These are phyloP conservation scores for Saccharomycopsis sp. DNA, from an alignment of 805 yeast species.

Conservation along the genomic window DNA sequence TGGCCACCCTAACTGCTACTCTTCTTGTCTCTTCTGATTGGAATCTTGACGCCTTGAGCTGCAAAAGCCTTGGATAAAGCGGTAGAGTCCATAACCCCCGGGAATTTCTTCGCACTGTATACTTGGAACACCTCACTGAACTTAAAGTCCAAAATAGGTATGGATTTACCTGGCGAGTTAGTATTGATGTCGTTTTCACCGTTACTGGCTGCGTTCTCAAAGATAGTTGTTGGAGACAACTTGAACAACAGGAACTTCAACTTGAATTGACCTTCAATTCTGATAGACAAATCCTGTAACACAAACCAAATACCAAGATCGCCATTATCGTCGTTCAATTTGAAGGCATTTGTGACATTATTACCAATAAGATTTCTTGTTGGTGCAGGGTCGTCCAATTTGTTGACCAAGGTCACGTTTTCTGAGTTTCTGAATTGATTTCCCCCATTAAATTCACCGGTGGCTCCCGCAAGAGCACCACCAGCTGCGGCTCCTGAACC, in stretches of 20 bases:
- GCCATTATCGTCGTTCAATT: constrained; percentile 32
- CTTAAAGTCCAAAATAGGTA: constrained; percentile 25
- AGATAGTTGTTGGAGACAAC: constrained; percentile 23
- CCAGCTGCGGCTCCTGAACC: not conserved
- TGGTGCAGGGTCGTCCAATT: constrained; percentile 25
- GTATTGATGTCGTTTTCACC: constrained; percentile 1
- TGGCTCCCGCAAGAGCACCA: constrained; percentile 1
- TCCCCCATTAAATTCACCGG: constrained; percentile 12
- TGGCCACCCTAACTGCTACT: constrained; percentile 8
- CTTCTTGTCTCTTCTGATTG: constrained; percentile 32
- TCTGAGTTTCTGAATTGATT: constrained; percentile 14
- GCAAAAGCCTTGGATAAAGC: constrained; percentile 36
- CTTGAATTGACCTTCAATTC: constrained; percentile 38
- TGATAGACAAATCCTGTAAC: constrained; percentile 35
- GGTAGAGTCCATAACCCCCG: constrained; percentile 39
- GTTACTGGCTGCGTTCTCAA: constrained; percentile 10
- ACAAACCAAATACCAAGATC: constrained; percentile 38
- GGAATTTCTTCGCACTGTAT: constrained; percentile 38
- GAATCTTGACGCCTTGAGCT: constrained; percentile 37
- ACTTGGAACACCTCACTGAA: constrained; percentile 34
- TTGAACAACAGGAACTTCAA: constrained; percentile 33
- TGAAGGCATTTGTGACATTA: constrained; percentile 34
- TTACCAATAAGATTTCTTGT: constrained; percentile 36
- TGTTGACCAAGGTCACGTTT: constrained; percentile 20
- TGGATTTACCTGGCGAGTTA: constrained; percentile 19